phyloP scores from a whole-genome alignment of 768 basidiomycete genomes.

The Suillus discolor region DNA sequence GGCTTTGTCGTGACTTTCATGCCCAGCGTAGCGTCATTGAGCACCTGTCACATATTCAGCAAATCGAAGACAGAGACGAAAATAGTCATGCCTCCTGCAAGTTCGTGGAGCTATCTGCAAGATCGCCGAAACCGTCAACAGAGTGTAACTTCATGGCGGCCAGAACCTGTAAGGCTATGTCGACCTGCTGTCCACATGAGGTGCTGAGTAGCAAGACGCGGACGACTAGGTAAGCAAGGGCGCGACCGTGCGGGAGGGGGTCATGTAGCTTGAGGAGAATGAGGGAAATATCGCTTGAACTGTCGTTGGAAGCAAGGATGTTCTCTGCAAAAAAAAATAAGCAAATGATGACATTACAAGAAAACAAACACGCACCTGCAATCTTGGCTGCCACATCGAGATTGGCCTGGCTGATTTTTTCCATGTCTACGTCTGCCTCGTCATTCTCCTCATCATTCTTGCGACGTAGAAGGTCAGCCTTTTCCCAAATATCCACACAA shows the following conservation, averaged over 20 bases:
- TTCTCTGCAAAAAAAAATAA: conserved; percentile 50
- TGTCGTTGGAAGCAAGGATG: conserved; percentile 54
- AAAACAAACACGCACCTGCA: conserved; percentile 51
- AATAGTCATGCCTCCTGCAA: conserved; percentile 31
- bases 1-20: conserved; percentile 61
- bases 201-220: conserved; percentile 59
- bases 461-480: conserved; percentile 25
- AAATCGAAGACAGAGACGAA: neutral
- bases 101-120: conserved; percentile 7
- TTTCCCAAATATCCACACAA: conserved; percentile 49
- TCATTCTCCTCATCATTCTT: conserved; percentile 31
- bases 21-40: conserved; percentile 46
- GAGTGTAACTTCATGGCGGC: conserved; percentile 46
- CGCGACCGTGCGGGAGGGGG: conserved; percentile 50
- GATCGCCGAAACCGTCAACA: conserved; percentile 46
- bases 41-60: conserved; percentile 38
- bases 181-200: conserved; percentile 60
- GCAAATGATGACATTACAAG: neutral
- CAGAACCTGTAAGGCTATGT: conserved; percentile 52
- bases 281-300: conserved; percentile 43
- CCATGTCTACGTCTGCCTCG: conserved; percentile 34
- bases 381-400: conserved; percentile 57
- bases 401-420: conserved; percentile 56
- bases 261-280: conserved; percentile 57
- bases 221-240: conserved; percentile 63